Base-by-base conservation (phyloP, 2,329 filamentous ascomycete genomes). In the Ceratocystis papillata region DNA sequence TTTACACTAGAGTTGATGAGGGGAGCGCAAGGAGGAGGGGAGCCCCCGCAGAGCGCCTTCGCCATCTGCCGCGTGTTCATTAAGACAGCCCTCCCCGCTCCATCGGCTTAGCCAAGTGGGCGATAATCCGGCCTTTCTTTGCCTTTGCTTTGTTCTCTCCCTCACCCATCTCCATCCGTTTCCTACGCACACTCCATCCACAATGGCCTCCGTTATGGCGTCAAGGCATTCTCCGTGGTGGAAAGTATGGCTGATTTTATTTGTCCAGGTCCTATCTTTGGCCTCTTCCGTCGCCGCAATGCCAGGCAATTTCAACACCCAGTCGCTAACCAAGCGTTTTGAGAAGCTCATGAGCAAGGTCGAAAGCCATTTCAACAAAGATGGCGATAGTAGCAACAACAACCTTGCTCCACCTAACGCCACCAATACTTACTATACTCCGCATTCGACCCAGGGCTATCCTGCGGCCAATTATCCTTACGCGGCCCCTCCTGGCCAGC, bases 341-440 rank as follows among this genome's bases (percentile, higher is more conserved):
- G 66, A 67, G 46, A 67, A 65, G 60, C 60, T 67, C 28, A 63
- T 65, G 57, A 59, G 44, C 63, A 67, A 67, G 53, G 60, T 67
- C 30, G 66, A 67, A 44, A 50, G 63, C 37, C 66, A 41, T 50
- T 46, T 67, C 28, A 55, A 63, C 44, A 60, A 63, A 12, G 46
- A 57, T 25, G 46, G 33, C 48, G 22, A 6, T 46, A 22, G 33
- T 41, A 65, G 25, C 55, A 57, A 37, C 41, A 41, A 2, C 55
- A 44, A 45, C 55, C 5, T 28, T 59, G 25, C 55, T 30, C 28
- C 55, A 30, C 17, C 33, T 41, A 37, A 33, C 50, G 45, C 25
- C 22, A 25, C 12, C 28, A 41, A 60, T 64, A 41, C 37, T 41
- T 50, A 60, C 70, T 41, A 63, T 62, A 20, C 69, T 61, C 44